Conservation (phyloP, 441 rosid genomes). For the Aleurites moluccanus region DNA sequence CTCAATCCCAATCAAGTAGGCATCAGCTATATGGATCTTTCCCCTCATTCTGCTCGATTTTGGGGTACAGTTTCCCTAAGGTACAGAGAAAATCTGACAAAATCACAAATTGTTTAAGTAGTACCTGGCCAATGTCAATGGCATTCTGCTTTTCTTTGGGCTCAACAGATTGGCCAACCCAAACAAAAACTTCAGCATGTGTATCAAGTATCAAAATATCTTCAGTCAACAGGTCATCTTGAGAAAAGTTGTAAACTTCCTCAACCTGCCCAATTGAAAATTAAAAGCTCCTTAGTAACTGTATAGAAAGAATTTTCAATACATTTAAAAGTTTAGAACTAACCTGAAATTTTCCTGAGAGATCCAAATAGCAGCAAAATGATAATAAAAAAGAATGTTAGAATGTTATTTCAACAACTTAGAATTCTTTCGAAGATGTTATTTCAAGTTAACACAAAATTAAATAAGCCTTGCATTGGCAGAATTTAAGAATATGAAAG, state of each 20-base stretch:
- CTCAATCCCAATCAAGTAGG: background rate
- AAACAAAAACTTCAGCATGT: conserved; percentile 93
- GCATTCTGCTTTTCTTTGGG: conserved; percentile 87
- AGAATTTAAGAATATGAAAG: conserved; percentile 21
- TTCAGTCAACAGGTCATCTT: conserved; percentile 96
- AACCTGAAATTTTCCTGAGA: conserved; percentile 93
- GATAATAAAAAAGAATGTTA: conserved; percentile 45
- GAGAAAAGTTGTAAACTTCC: conserved; percentile 87
- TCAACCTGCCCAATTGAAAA: conserved; percentile 58
- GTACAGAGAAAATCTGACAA: background rate
- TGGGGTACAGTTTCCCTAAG: background rate
- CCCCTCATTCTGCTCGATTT: background rate
- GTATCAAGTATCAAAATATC: conserved; percentile 92
- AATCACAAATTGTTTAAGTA: conserved; percentile 15
- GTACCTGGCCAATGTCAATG: conserved; percentile 93
- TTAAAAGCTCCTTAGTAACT: conserved; percentile 22
- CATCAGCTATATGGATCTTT: background rate
- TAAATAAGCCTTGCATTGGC: background rate
- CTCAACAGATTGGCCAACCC: conserved; percentile 94
- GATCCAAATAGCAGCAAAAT: conserved; percentile 46
- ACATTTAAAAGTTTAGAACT: conserved; percentile 34
- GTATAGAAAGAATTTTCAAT: conserved; percentile 17
- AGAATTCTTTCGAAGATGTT: conserved; percentile 8
- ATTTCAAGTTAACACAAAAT: background rate
- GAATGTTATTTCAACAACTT: conserved; percentile 34